phyloP scores from a whole-genome alignment of 768 basidiomycete species.

The Boletus edulis region DNA sequence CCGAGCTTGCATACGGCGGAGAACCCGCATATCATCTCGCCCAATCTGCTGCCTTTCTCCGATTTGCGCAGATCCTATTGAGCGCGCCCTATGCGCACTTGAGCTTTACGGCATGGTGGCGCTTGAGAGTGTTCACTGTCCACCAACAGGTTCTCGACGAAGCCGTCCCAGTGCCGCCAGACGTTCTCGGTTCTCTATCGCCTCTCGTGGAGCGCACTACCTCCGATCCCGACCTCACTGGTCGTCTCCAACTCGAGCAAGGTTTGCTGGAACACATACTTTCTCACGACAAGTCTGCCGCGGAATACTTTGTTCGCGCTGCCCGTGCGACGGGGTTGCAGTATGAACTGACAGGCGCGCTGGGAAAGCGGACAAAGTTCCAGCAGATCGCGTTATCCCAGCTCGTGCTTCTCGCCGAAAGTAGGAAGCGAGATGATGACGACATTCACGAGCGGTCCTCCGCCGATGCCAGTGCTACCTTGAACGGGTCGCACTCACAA shows the following conservation, averaged over 20 bases:
- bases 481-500: constrained; percentile 8
- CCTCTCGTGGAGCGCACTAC: constrained; percentile 40
- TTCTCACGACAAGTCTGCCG: constrained; percentile 72
- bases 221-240: constrained; percentile 61
- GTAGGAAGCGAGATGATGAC: constrained; percentile 44
- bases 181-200: constrained; percentile 39
- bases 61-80: constrained; percentile 72
- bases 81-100: constrained; percentile 47
- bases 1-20: constrained; percentile 78
- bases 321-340: constrained; percentile 74
- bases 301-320: constrained; percentile 73
- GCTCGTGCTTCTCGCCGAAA: constrained; percentile 91
- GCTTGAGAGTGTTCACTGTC: constrained; percentile 65
- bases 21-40: constrained; percentile 97
- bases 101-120: constrained; percentile 72
- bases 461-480: constrained; percentile 1
- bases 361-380: constrained; percentile 93
- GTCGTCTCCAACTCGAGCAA: constrained; percentile 68
- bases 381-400: constrained; percentile 84
- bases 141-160: constrained; percentile 84
- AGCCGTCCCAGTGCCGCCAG: constrained; percentile 56
- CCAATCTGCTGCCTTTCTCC: constrained; percentile 63
- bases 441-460: constrained; percentile 4
- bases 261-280: constrained; percentile 80
- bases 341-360: constrained; percentile 89